These are phyloP conservation scores for Tylopilus plumbeoviolaceoides DNA, from an alignment of 768 basidiomycete genomes.

Conservation along the genomic window DNA sequence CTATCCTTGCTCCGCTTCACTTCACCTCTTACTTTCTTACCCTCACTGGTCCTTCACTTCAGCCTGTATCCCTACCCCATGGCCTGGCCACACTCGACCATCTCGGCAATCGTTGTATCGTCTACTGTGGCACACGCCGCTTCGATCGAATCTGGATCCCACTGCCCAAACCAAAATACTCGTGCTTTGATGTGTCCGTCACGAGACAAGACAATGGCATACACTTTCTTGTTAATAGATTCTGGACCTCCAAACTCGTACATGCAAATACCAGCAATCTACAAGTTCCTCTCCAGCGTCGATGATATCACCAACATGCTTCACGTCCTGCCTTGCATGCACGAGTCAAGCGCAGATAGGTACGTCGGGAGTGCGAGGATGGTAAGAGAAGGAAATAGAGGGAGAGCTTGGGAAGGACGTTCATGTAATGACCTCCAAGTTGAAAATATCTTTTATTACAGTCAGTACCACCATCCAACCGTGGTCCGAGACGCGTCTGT, in stretches of 20 bases:
- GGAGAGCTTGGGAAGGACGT: not conserved
- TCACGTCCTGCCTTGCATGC: not conserved
- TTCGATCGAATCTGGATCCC: conserved; percentile 3
- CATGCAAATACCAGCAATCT: not conserved
- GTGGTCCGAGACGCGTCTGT: not conserved
- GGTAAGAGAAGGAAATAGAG: not conserved
- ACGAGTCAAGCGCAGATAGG: conserved; percentile 4
- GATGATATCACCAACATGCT: not conserved
- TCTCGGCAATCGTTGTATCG: conserved; percentile 3
- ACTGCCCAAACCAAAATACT: not conserved
- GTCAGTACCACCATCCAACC: not conserved
- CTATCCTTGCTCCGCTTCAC: conserved; percentile 10
- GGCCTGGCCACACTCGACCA: not conserved
- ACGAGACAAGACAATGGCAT: not conserved
- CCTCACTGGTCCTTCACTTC: conserved; percentile 1
- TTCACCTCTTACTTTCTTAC: conserved; percentile 9
- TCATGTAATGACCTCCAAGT: conserved; percentile 16
- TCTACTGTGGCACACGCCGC: conserved; percentile 1
- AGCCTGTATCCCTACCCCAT: conserved; percentile 5
- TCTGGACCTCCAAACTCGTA: not conserved
- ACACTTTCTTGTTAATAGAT: not conserved
- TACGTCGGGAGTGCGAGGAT: not conserved
- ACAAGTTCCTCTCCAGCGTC: not conserved
- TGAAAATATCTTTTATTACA: conserved; percentile 5
- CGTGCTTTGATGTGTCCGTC: not conserved